Evolutionary conservation across 2,329 filamentous ascomycete species (phyloP), one percentile per base, ranked within the genome.

Genomic region (Colletotrichum australisinense): DNA sequence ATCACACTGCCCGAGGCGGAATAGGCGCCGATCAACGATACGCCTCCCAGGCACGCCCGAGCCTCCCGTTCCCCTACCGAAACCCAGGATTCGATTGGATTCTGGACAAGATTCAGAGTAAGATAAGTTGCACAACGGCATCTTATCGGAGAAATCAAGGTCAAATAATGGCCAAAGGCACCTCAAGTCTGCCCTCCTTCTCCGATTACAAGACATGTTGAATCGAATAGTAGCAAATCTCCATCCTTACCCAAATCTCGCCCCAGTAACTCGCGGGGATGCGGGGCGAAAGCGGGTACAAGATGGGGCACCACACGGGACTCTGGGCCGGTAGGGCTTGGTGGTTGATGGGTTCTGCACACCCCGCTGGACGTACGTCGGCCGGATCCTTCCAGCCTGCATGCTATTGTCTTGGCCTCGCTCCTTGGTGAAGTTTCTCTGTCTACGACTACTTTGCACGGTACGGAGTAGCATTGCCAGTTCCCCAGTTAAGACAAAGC

Each of bases 11-110:
- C 59, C 55, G 35, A 64, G 70, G 55, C 66, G 66, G 53, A 69
- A 22, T 56, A 46, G 59, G 35, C 30, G 70, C 66, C 70, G 70
- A 69, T 73, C 70, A 64, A 59, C 19, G 12, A 73, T 66, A 42
- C 59, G 59, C 59, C 59, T 26, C 55, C 42, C 22, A 73, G 65
- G 14, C 32, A 4, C 52, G 14, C 24, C 46, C n/a, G 28, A 53
- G 52, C 12, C 30, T 38, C 28, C 62, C 46, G n/a, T 4, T 3
- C 12, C 42, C 42, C n/a, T 63, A 16, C 9, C 46, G 14, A 19
- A 35, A 35, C 2, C n/a, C 46, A 26, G n/a, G 26, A 35, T 12
- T 28, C 30, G 11, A 35, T 55, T 9, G 62, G 19, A 26, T 19
- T 8, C n/a, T 9, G 28, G 19, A 7, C 8, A 5, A 22, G 38